Evolutionary conservation across 2,329 filamentous ascomycete species (phyloP), one percentile per base, ranked within the genome.

Genomic region (Pseudogymnoascus sp.): DNA sequence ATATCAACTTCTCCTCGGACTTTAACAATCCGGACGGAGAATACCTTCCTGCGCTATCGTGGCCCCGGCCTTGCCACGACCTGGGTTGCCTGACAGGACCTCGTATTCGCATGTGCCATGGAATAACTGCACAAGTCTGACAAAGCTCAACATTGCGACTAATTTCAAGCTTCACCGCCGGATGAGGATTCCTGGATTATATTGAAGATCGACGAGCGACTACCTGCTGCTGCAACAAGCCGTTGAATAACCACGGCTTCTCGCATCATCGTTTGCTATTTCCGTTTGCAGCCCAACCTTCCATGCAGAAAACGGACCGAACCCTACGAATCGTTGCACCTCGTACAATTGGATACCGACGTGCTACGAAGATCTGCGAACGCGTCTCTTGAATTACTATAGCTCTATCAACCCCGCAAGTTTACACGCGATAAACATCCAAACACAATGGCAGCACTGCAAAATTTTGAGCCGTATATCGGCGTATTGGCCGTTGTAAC

Each of bases 401-500:
- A 53, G 26, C 47, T 53, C 26, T 31, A 53, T 16, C n/a, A 11
- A 53, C 24, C 47, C 47, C 47, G 24, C 26, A 29, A 53, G 7
- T 16, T 31, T 14, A 16, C 47, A 31, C 47, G n/a, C 47, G 47
- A 53, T 53, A 53, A 53, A 31, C 14, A 53, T 29, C 47, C 8
- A 53, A 47, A 16, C 47, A 53, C 14, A 53, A 53, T 53, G 47
- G 7, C 47, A 4, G 24, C 11, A 4, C 24, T 53, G 14, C 24
- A 26, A 53, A 53, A 31, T 4, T 31, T 53, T n/a, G 47, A 53
- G 26, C 47, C 47, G 7, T 53, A 53, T 53, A 6, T 74, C 21
- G 71, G 72, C 29, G 67, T 66, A 61, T 56, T 72, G 53, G 70
- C 72, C 16, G 64, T 70, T 38, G 66, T 65, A 56, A 72, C 72